Percentiles rank a stretch among this genome's conserved stretches.
Evolutionary conservation across 2,329 filamentous ascomycete species (phyloP).

Genomic region (Xylariaceae sp.): DNA sequence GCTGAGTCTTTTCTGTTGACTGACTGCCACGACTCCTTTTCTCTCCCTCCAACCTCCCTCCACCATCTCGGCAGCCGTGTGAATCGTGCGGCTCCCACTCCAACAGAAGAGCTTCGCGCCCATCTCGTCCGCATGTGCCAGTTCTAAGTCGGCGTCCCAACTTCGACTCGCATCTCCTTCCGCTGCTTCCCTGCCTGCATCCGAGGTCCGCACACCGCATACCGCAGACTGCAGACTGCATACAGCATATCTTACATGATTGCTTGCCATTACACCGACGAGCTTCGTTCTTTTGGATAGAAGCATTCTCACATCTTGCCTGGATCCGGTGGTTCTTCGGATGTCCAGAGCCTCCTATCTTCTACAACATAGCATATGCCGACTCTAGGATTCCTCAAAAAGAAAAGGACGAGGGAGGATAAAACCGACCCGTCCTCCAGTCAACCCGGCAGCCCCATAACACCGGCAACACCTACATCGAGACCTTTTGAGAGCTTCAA

Average conservation of each 20-base stretch:
- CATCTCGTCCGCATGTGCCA: constrained; percentile 10
- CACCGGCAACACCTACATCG: constrained; percentile 52
- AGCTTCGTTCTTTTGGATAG: neutral
- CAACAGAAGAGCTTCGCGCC: constrained; percentile 8
- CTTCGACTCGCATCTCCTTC: constrained; percentile 8
- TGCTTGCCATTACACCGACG: constrained; percentile 11
- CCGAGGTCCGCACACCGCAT: neutral
- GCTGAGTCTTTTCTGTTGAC: constrained; percentile 5
- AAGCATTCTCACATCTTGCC: constrained; percentile 1
- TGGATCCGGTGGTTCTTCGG: constrained; percentile 16
- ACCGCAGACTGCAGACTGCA: neutral
- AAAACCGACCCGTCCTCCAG: constrained; percentile 63
- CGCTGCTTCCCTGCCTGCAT: constrained; percentile 1
- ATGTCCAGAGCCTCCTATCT: constrained; percentile 26
- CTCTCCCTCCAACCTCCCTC: neutral
- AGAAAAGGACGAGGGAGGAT: constrained; percentile 95
- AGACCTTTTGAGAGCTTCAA: constrained; percentile 46
- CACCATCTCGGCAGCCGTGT: constrained; percentile 7
- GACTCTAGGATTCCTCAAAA: constrained; percentile 93
- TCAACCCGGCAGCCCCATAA: constrained; percentile 59
- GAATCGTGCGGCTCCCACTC: neutral
- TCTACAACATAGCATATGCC: constrained; percentile 61
- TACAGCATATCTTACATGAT: neutral
- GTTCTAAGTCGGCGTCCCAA: constrained; percentile 1
- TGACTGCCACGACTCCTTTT: constrained; percentile 5